These are phyloP conservation scores for Verticillium alfalfae DNA, from an alignment of 2,329 filamentous ascomycete species.

Conservation along the genomic window DNA sequence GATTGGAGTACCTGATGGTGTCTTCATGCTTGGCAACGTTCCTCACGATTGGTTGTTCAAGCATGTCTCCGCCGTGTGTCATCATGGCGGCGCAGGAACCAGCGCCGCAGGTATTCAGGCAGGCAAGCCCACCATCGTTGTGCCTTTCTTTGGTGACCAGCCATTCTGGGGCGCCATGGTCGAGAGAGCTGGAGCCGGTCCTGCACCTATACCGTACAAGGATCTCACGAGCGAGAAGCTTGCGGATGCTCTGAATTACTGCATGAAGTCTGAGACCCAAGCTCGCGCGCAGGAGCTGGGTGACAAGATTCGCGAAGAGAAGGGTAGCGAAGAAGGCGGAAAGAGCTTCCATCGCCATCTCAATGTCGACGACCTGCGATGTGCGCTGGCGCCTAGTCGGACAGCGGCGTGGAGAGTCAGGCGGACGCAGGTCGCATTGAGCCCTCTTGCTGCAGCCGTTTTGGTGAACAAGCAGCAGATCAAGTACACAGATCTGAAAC, in stretches of 20 bases:
- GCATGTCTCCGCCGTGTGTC: conserved; percentile 74
- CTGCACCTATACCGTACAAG: conserved; percentile 63
- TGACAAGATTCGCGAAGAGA: conserved; percentile 60
- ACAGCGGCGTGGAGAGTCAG: conserved; percentile 72
- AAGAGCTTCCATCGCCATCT: conserved; percentile 69
- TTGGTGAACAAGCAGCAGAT: conserved; percentile 61
- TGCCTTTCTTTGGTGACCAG: conserved; percentile 85
- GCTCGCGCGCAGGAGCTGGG: conserved; percentile 54
- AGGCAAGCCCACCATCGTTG: conserved; percentile 74
- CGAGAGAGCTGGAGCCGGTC: conserved; percentile 65
- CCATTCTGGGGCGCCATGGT: conserved; percentile 81
- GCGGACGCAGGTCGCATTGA: conserved; percentile 61
- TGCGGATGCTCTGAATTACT: conserved; percentile 56
- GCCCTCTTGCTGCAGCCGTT: conserved; percentile 65
- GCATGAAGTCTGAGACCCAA: conserved; percentile 54
- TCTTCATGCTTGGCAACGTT: conserved; percentile 80
- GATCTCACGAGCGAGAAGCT: conserved; percentile 61
- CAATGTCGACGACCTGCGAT: conserved; percentile 60
- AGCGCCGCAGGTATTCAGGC: conserved; percentile 80
- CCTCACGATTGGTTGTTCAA: conserved; percentile 89
- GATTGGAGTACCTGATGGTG: conserved; percentile 63
- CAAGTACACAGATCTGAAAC: conserved; percentile 64
- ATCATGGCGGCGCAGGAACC: conserved; percentile 84
- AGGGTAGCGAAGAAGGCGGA: conserved; percentile 56
- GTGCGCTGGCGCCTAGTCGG: conserved; percentile 61